phyloP scores from a whole-genome alignment of 2,329 filamentous ascomycete species.

The Sporothrix brasiliensis region DNA sequence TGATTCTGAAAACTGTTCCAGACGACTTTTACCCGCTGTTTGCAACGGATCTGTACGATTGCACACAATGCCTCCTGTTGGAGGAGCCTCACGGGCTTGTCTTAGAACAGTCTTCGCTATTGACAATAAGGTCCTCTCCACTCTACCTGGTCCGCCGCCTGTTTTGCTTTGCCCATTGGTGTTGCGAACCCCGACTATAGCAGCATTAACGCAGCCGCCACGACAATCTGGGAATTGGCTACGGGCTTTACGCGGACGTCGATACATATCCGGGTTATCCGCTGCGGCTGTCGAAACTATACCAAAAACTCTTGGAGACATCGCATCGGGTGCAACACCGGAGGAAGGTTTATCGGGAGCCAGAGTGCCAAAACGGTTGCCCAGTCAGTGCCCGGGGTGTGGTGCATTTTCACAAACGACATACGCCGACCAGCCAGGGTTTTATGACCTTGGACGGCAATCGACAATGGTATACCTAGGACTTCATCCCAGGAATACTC shows the following conservation, averaged over 20 bases:
- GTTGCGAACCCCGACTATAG: background rate
- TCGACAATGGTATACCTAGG: conserved; percentile 55
- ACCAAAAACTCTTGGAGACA: background rate
- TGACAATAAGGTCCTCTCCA: conserved; percentile 20
- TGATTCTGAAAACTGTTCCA: background rate
- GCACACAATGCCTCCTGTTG: conserved; percentile 28
- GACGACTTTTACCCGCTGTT: background rate
- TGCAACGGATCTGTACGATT: background rate
- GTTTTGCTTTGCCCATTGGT: conserved; percentile 34
- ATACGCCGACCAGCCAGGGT: conserved; percentile 58
- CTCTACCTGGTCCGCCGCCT: conserved; percentile 24
- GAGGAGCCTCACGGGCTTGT: conserved; percentile 31
- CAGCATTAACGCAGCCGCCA: background rate
- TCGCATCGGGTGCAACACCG: background rate
- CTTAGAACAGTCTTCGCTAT: conserved; percentile 32
- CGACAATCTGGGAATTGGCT: background rate
- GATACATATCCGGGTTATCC: conserved; percentile 2
- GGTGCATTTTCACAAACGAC: conserved; percentile 64
- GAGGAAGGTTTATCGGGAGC: background rate
- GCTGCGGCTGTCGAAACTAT: background rate
- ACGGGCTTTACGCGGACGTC: background rate
- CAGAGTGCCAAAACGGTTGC: conserved; percentile 44
- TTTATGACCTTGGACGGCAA: conserved; percentile 57
- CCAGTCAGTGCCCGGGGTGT: conserved; percentile 64
- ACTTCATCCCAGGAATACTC: conserved; percentile 37